Evolutionary conservation across 192 early-diverging fungal genomes (phyloP), one percentile per base, ranked within the genome.

Genomic region (Umbelopsis vinacea): DNA sequence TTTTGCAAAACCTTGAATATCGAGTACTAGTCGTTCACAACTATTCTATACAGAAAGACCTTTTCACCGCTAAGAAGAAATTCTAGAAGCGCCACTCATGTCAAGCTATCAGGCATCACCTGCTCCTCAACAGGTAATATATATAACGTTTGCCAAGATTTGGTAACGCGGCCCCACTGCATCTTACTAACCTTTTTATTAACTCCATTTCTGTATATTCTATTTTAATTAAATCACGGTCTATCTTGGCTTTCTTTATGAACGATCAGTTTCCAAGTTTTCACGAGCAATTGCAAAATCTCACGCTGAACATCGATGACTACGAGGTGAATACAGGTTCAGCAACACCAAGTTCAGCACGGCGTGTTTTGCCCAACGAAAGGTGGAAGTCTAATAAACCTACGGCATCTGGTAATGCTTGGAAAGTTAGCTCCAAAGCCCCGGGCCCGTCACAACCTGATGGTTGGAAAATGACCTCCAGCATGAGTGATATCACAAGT

Each of bases 201-300:
- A 63, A 63, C 33, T 63, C 19, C 33, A 35, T 29, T 63, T n/a
- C 8, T 19, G 7, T 15, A 35, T 29, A 29, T 29, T 29, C 57
- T 38, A 11, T 63, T 63, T 37, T 3, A 55, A 0, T 35, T 29
- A 7, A 38, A 63, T 63, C 26, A 8, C 26, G 0, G 35, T 17
- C 26, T 63, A n/a, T 63, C 57, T 63, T 63, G 57, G 57, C 57
- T 35, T 63, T 5, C 26, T 14, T 5, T 12, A 23, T 37, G 40
- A 43, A 43, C 35, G 15, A 37, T 8, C 15, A 63, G 57, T 19
- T 35, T 29, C 24, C 57, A 35, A 29, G 24, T n/a, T 63, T 63
- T 12, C 57, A 63, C 37, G 57, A 63, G n/a, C 57, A 63, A 35
- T 35, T 63, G 33, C 57, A 63, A 37, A 63, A 63, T 38, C 57